Base-by-base conservation (phyloP, 371 early-diverging fungal genomes). In the Mortierella sp. region DNA sequence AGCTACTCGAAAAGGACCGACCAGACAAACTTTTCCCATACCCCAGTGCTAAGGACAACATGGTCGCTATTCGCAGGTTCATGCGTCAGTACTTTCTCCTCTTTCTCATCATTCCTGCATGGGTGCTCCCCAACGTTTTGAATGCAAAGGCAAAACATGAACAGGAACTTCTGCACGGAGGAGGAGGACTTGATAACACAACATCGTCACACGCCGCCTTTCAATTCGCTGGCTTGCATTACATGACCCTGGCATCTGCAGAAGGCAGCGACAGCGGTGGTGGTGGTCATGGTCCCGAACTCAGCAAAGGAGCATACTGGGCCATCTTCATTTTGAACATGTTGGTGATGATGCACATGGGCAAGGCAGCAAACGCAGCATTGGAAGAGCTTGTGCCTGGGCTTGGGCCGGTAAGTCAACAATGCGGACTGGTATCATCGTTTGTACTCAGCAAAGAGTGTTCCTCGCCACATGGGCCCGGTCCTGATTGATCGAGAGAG, bases 311-410 rank as follows among this genome's bases (percentile, higher is more conserved):
- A 59, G 66, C 34, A 14, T 55, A 4, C 34, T 49, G 21, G 54
- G 28, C n/a, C 12, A 49, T 67, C n/a, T 67, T 73, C 29, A 13
- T 67, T 8, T 37, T 73, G 43, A 73, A 73, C 47, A 46, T 73
- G 60, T 41, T 73, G 24, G 62, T 57, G 16, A 73, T 73, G 73
- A 73, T 62, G 67, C 73, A 73, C 25, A 50, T 73, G 24, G 73
- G 73, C 29, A 73, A 67, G 41, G 67, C 63, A 13, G 73, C 67
- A n/a, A 59, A 63, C 16, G 59, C 45, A 1, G 62, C 62, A 5
- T 28, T 73, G 37, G 73, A 73, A 43, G 67, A 73, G 25, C 53
- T 73, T 14, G 63, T 73, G 9, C 73, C 73, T 10, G 44, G 40
- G 48, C 63, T 63, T 51, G 73, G 73, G 6, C 44, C 49, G 53